Percentiles rank a stretch among this genome's conserved stretches.
These are phyloP conservation scores for Fermentozyma sake DNA, from an alignment of 1,139 yeast genomes.

Conservation along the genomic window DNA sequence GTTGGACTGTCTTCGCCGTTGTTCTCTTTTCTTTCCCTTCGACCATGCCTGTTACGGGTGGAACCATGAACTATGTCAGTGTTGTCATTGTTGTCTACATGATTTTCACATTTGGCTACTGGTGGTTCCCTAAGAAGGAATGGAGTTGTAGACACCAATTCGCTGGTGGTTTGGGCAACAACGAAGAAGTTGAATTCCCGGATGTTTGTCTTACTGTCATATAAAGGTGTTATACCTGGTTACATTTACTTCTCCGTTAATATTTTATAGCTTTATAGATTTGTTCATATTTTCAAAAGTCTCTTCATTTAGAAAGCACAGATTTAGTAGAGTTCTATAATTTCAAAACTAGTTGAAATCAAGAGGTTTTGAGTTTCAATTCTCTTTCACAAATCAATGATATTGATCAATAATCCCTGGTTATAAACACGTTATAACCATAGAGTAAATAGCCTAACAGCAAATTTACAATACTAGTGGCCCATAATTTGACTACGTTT, in stretches of 20 bases:
- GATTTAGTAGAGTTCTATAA: no score
- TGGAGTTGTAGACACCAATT: constrained; percentile 37
- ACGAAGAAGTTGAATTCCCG: constrained; percentile 45
- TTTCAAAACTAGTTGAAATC: no score
- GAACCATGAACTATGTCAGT: constrained; percentile 68
- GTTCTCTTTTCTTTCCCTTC: constrained; percentile 69
- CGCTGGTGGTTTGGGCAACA: constrained; percentile 42
- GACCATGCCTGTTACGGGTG: constrained; percentile 56
- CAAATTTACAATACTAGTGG: constrained; percentile 4
- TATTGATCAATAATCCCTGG: no score
- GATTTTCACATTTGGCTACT: constrained; percentile 50
- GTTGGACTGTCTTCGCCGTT: constrained; percentile 58
- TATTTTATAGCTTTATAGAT: constrained; percentile 15
- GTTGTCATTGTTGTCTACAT: constrained; percentile 58
- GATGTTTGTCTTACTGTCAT: constrained; percentile 32
- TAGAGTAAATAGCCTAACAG: no score
- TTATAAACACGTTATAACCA: no score
- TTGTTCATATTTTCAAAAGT: no score
- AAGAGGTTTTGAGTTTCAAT: no score
- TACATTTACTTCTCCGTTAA: constrained; percentile 10
- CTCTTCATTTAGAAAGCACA: no score
- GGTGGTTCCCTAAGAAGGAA: constrained; percentile 48
- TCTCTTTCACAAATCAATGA: no score
- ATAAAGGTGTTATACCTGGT: constrained; percentile 3
- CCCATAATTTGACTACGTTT: not conserved